Evolutionary conservation across 2,329 filamentous ascomycete species (phyloP).

Genomic region (Epicoccum sorghinum): DNA sequence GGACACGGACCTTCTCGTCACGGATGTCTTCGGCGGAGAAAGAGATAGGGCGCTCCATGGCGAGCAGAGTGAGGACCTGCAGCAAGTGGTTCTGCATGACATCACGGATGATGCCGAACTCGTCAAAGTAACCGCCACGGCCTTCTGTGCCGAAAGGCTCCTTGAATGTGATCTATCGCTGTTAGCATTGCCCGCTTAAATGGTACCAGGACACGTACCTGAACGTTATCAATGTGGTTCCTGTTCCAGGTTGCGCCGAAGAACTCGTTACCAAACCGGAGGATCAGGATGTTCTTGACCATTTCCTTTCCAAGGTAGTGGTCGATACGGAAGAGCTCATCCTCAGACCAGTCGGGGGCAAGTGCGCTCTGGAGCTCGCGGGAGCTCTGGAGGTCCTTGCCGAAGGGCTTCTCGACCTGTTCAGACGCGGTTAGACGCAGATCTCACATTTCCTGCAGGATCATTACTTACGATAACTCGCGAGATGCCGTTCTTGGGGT

Average conservation of each 20-base stretch:
- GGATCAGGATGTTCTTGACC: constrained; percentile 99
- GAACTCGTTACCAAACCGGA: constrained; percentile 98
- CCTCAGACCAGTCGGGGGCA: constrained; percentile 97
- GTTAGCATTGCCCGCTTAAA: constrained; percentile 6
- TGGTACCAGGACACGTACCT: constrained; percentile 54
- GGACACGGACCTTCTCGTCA: constrained; percentile 96
- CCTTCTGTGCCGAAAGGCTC: constrained; percentile 99
- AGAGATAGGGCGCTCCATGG: constrained; percentile 98
- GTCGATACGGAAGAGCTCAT: constrained; percentile 98
- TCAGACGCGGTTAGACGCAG: constrained; percentile 22
- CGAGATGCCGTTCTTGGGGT: constrained; percentile 86
- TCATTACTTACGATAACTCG: constrained; percentile 79
- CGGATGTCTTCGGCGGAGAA: constrained; percentile 98
- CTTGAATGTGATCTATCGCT: constrained; percentile 87
- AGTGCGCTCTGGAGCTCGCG: constrained; percentile 93
- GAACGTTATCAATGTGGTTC: constrained; percentile 98
- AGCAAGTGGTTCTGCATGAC: constrained; percentile 99
- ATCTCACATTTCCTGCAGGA: constrained; percentile 6
- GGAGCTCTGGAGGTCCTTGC: constrained; percentile 93
- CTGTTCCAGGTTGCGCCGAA: constrained; percentile 98
- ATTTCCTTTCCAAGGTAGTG: constrained; percentile 99
- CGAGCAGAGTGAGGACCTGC: constrained; percentile 92
- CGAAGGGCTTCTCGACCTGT: constrained; percentile 98
- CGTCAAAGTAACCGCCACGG: constrained; percentile 97
- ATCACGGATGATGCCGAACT: constrained; percentile 98